A percentile compares a stretch with the other conserved stretches of the same genome.
Conservation (phyloP, 106 monocot genomes). For the Iris macrosiphon region DNA sequence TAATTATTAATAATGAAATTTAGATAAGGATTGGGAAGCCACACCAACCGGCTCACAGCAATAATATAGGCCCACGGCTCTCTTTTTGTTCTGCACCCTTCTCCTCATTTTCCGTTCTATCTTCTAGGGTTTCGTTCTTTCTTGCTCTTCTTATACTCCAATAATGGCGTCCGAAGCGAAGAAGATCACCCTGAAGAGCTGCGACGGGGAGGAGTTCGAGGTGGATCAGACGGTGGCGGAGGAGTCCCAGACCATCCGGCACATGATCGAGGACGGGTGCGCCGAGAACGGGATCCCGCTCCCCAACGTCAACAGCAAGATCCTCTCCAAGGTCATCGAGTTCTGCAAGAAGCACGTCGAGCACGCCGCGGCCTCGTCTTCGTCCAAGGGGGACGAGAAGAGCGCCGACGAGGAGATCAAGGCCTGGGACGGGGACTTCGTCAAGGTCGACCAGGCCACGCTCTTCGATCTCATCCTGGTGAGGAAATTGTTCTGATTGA, state of each 20-base stretch:
- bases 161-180: conserved; percentile 1
- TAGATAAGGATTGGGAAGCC: no score
- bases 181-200: conserved; percentile 9
- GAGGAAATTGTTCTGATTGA: no score
- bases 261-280: conserved; percentile 8
- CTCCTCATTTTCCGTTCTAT: no score
- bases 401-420: conserved; percentile 5
- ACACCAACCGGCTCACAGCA: no score
- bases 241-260: conserved; percentile 5
- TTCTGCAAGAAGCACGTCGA: conserved; percentile 14
- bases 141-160: not conserved
- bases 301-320: conserved; percentile 11
- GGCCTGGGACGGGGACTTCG: conserved; percentile 14
- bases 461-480: conserved; percentile 22
- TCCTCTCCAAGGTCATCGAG: conserved; percentile 10
- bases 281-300: not conserved
- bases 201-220: conserved; percentile 4
- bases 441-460: conserved; percentile 18
- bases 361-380: no score
- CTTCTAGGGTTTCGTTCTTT: conserved; percentile 1
- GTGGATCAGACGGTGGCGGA: conserved; percentile 1
- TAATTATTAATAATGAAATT: no score
- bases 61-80: no score
- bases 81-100: no score
- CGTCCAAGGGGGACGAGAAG: conserved; percentile 6